Base-by-base conservation (phyloP, 179 eudicot species). In the Carnegiea gigantea region DNA sequence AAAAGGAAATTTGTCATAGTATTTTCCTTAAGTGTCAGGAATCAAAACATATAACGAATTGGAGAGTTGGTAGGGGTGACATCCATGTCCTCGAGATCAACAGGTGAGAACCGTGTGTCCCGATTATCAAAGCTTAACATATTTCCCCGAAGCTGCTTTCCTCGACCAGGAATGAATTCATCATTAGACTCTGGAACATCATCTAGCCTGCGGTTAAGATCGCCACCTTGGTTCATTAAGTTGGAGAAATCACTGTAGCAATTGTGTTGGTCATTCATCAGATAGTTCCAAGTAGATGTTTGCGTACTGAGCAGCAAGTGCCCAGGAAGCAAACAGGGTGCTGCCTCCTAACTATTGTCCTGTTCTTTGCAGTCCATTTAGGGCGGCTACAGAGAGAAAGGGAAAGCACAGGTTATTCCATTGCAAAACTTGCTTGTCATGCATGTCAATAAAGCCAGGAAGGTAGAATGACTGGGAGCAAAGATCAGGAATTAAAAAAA, bases 361-460 rank as follows among this genome's bases (percentile, higher is more conserved):
- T 88, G 86, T 92, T 97, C 80, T 84, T 79, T 18, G 20, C 21
- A 57, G 93, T 90, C 92, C 92, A 91, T 51, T 90, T 93, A 20
- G 87, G 86, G 33, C 83, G 92, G 85, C 98, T 94, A 97, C 98
- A 94, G 9, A 94, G 90, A 79, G 86, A 92, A 12, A 94, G 89
- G 10, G 91, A 92, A 67, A 97, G 98, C 24, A 92, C 23, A 12
- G 77, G 77, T 46, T 6, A 81, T 94, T 92, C 95, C 93, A 89
- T 68, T 92, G 91, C 23, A 88, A 87, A 53, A 92, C 30, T 82
- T 83, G 93, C 83, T 90, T 79, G 51, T 88, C 91, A 73, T 85
- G 62, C 26, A 78, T 77, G 62, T 87, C 88, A 11, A 87, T 65
- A 18, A 91, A 89, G 76, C 98, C 97, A 68, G 97, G 98, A 68